Percentiles rank a stretch among this genome's conserved stretches.
Conservation (phyloP, 495 filamentous ascomycete species). For the Aspergillus diversus region DNA sequence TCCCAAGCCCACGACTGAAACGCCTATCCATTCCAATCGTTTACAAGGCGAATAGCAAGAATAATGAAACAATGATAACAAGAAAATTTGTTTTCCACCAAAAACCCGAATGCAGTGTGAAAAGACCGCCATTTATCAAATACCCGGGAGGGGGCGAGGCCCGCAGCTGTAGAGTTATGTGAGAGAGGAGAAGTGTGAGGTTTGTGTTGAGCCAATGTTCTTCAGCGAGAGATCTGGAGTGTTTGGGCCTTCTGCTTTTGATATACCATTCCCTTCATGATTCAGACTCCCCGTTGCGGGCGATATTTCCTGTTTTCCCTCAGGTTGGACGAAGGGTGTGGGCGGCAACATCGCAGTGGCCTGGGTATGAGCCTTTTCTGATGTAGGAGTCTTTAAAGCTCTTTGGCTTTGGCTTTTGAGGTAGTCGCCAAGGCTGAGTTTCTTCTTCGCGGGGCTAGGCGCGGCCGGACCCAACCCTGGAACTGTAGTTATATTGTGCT, state of each 20-base stretch:
- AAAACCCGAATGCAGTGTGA: slow-evolving; percentile 4
- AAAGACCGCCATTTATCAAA: slow-evolving; percentile 20
- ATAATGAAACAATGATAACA: neutral
- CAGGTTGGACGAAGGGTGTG: slow-evolving; percentile 29
- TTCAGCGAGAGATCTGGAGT: slow-evolving; percentile 39
- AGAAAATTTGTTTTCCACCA: slow-evolving; percentile 16
- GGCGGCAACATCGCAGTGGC: slow-evolving; percentile 30
- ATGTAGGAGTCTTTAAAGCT: slow-evolving; percentile 45
- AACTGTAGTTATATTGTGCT: slow-evolving; percentile 25
- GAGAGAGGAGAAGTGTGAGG: slow-evolving; percentile 31
- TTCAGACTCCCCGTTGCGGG: slow-evolving; percentile 21
- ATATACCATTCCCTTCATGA: slow-evolving; percentile 8
- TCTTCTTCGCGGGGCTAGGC: slow-evolving; percentile 65
- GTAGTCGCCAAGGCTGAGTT: slow-evolving; percentile 70
- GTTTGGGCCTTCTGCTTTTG: slow-evolving; percentile 27
- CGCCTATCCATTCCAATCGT: slow-evolving; percentile 31
- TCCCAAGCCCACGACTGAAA: slow-evolving; percentile 27
- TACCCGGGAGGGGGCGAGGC: neutral
- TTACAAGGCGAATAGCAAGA: slow-evolving; percentile 25
- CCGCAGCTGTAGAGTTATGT: slow-evolving; percentile 30
- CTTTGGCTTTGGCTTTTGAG: slow-evolving; percentile 44
- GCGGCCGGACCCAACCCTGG: slow-evolving; percentile 43
- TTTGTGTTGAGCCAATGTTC: slow-evolving; percentile 33
- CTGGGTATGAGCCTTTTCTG: slow-evolving; percentile 43
- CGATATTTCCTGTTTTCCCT: slow-evolving; percentile 16